phyloP scores from a whole-genome alignment of 2,329 filamentous ascomycete genomes.

The Fusarium siculi region DNA sequence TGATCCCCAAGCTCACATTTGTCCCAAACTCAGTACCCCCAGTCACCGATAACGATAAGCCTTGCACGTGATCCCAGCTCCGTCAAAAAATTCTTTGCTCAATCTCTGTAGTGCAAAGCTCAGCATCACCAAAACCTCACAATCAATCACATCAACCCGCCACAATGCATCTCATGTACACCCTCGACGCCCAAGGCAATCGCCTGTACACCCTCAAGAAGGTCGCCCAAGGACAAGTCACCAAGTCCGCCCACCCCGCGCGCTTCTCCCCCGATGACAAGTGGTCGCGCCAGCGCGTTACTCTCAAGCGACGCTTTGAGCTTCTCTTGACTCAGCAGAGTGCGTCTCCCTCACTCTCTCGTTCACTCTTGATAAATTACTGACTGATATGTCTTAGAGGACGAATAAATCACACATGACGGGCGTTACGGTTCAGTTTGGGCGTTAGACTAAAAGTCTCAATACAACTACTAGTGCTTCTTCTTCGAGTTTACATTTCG shows the following conservation, averaged over 20 bases:
- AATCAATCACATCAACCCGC: constrained; percentile 7
- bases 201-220: constrained; percentile 97
- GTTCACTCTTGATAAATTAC: neutral
- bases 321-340: constrained; percentile 85
- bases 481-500: constrained; percentile 85
- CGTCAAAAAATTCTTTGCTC: constrained; percentile 31
- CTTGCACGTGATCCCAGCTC: constrained; percentile 35
- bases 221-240: constrained; percentile 82
- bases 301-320: constrained; percentile 92
- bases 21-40: neutral
- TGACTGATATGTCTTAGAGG: constrained; percentile 33
- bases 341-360: constrained; percentile 47
- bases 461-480: constrained; percentile 55
- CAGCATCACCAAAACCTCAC: constrained; percentile 5
- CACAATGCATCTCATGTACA: constrained; percentile 80
- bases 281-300: constrained; percentile 95
- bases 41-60: constrained; percentile 31
- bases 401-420: constrained; percentile 24
- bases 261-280: constrained; percentile 99
- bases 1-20: neutral
- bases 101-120: constrained; percentile 2
- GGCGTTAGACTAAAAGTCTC: constrained; percentile 33
- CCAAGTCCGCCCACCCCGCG: constrained; percentile 95
- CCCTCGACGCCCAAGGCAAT: constrained; percentile 82
- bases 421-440: constrained; percentile 36